phyloP scores from a whole-genome alignment of 2,329 filamentous ascomycete genomes.

The Microdochium trichocladiopsis region DNA sequence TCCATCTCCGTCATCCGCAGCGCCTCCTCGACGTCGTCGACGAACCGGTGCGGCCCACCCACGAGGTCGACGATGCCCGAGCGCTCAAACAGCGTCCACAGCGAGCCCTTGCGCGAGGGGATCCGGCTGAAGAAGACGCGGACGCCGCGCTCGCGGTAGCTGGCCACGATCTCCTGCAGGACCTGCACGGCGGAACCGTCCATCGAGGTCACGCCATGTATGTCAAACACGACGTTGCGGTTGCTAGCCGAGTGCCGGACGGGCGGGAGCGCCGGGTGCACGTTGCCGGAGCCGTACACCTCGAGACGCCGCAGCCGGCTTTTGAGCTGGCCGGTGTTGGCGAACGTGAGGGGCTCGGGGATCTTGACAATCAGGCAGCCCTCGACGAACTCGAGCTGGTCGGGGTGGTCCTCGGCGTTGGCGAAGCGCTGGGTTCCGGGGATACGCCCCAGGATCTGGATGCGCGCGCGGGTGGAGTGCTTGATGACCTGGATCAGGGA shows the following conservation, averaged over 20 bases:
- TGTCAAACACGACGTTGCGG: constrained; percentile 90
- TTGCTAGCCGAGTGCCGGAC: constrained; percentile 75
- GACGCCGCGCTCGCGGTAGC: constrained; percentile 71
- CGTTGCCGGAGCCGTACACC: constrained; percentile 77
- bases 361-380: constrained; percentile 96
- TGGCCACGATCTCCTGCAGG: constrained; percentile 77
- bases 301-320: constrained; percentile 76
- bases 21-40: constrained; percentile 77
- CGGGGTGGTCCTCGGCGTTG: constrained; percentile 70
- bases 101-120: constrained; percentile 40
- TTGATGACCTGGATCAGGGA: constrained; percentile 85
- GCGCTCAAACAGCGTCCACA: constrained; percentile 66
- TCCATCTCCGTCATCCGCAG: constrained; percentile 73
- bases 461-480: constrained; percentile 85
- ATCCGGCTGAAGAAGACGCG: constrained; percentile 66
- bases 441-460: constrained; percentile 90
- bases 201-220: constrained; percentile 92
- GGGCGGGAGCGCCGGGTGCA: constrained; percentile 81
- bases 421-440: constrained; percentile 79
- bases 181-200: constrained; percentile 93
- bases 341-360: constrained; percentile 91
- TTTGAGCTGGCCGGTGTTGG: constrained; percentile 91
- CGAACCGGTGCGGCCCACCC: constrained; percentile 73
- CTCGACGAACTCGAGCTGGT: constrained; percentile 79
- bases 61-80: constrained; percentile 82